Evolutionary conservation across 495 filamentous ascomycete genomes (phyloP).

Genomic region (Podospora appendiculata): DNA sequence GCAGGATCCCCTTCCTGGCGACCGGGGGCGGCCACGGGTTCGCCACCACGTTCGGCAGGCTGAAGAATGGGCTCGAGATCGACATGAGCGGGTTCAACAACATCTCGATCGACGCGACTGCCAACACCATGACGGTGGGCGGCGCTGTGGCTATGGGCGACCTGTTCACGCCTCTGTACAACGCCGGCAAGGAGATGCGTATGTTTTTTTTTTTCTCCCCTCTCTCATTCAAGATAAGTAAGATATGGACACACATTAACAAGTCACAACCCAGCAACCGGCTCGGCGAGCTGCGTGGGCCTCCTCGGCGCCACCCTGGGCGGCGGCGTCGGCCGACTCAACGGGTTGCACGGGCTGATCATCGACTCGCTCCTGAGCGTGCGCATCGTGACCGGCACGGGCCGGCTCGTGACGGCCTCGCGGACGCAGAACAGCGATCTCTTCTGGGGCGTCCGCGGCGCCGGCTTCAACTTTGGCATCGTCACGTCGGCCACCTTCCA

Average conservation of each 20-base stretch:
- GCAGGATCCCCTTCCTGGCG: slow-evolving; percentile 8
- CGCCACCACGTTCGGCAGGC: not conserved
- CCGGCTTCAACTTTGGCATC: slow-evolving; percentile 41
- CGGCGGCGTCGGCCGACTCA: slow-evolving; percentile 28
- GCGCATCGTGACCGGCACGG: slow-evolving; percentile 17
- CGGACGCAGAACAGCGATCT: slow-evolving; percentile 29
- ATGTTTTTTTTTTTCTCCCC: not conserved
- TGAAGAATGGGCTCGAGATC: slow-evolving; percentile 20
- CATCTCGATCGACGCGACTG: slow-evolving; percentile 22
- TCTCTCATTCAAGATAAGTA: not conserved
- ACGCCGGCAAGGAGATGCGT: slow-evolving; percentile 5
- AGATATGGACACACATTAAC: no score
- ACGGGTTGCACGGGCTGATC: slow-evolving; percentile 28
- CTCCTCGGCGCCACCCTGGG: slow-evolving; percentile 32
- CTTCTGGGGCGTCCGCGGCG: slow-evolving; percentile 32
- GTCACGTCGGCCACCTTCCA: slow-evolving; percentile 19
- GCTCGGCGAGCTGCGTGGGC: slow-evolving; percentile 20
- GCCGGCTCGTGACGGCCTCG: slow-evolving; percentile 26
- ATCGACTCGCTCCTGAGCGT: slow-evolving; percentile 22
- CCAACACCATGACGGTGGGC: slow-evolving; percentile 35
- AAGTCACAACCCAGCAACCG: not conserved
- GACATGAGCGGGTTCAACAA: slow-evolving; percentile 22
- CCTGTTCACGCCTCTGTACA: slow-evolving; percentile 5
- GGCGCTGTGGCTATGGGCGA: slow-evolving; percentile 28
- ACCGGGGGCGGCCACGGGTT: slow-evolving; percentile 10